These are phyloP conservation scores for Sparassis latifolia DNA, from an alignment of 1,284 basidiomycete species.

Conservation along the genomic window DNA sequence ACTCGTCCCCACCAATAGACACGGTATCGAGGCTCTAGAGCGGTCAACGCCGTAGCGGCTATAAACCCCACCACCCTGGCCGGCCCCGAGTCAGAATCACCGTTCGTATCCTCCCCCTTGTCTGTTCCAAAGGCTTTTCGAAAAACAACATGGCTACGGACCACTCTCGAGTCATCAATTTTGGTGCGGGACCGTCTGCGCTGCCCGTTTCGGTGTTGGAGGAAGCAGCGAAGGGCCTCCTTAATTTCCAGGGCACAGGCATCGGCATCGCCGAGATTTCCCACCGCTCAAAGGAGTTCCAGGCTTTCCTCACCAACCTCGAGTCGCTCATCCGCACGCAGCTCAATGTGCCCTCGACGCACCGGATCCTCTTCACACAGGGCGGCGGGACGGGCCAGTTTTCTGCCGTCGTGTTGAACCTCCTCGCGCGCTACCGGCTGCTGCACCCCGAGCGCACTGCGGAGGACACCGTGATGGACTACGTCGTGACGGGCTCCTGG, in stretches of 20 bases:
- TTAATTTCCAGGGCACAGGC: conserved; percentile 85
- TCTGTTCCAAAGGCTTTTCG: not conserved
- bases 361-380: conserved; percentile 86
- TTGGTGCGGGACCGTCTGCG: conserved; percentile 88
- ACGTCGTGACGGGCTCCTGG: conserved; percentile 90
- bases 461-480: conserved; percentile 68
- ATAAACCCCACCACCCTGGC: too few species aligned
- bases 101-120: not conserved
- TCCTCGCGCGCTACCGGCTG: conserved; percentile 74
- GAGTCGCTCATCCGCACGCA: conserved; percentile 69
- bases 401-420: conserved; percentile 83
- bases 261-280: conserved; percentile 93
- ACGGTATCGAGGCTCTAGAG: too few species aligned
- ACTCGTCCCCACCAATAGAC: too few species aligned
- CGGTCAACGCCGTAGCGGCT: too few species aligned
- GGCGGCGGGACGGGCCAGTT: conserved; percentile 90
- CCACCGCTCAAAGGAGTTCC: conserved; percentile 88
- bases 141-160: conserved; percentile 23
- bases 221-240: conserved; percentile 71
- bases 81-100: not conserved
- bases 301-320: conserved; percentile 59
- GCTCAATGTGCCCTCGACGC: conserved; percentile 77
- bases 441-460: conserved; percentile 51
- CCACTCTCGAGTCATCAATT: conserved; percentile 66
- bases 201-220: conserved; percentile 78